These are phyloP conservation scores for Populus hybrid DNA, from an alignment of 441 rosid genomes.

Conservation along the genomic window DNA sequence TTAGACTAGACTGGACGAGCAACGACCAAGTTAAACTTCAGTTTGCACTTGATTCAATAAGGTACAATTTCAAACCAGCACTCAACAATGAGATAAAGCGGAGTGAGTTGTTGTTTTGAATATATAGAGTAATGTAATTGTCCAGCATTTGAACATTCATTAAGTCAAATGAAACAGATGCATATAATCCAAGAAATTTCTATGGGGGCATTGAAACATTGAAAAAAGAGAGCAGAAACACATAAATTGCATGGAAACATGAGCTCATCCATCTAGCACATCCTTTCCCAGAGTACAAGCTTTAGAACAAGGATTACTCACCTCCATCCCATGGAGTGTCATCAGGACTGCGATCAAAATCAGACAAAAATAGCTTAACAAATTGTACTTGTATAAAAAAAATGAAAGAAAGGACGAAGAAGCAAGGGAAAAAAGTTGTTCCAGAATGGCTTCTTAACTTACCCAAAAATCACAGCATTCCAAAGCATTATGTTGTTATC, in stretches of 20 bases:
- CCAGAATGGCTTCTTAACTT: neutral
- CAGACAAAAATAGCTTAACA: neutral
- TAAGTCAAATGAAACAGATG: neutral
- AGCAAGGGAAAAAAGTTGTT: neutral
- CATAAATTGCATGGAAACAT: neutral
- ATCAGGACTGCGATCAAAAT: conserved; percentile 56
- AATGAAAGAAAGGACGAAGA: neutral
- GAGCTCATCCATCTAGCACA: neutral
- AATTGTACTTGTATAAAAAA: neutral
- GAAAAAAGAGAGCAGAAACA: neutral
- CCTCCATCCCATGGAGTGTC: conserved; percentile 95
- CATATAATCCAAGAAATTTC: neutral
- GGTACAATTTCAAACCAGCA: neutral
- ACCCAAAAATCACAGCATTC: conserved; percentile 83
- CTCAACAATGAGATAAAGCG: neutral
- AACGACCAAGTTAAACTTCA: neutral
- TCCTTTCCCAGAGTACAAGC: conserved; percentile 5
- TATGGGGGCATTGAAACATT: neutral
- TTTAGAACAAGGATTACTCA: conserved; percentile 22
- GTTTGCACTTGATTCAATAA: neutral
- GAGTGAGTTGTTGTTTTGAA: no score
- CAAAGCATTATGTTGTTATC: conserved; percentile 74
- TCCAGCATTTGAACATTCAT: neutral
- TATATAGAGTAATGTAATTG: no score
- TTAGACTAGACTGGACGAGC: neutral